Percentiles rank a stretch among this genome's conserved stretches.
Conservation (phyloP, 768 basidiomycete species). For the Leucogyrophana mollusca region DNA sequence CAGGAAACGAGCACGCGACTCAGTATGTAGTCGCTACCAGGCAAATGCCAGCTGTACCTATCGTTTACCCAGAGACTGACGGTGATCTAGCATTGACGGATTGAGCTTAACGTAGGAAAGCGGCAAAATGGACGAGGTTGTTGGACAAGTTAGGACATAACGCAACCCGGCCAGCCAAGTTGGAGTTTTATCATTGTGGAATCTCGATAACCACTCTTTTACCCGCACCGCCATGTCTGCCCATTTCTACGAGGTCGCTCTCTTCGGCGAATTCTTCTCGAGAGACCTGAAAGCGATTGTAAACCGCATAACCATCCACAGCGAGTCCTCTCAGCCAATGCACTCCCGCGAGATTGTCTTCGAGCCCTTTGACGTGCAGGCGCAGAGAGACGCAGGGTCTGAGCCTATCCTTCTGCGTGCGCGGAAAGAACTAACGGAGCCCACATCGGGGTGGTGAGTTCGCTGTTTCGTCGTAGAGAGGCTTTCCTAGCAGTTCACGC, state of each 20-base stretch:
- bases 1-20: no score
- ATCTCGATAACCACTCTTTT: no score
- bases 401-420: conserved; percentile 74
- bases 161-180: no score
- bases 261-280: conserved; percentile 80
- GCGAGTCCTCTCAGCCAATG: conserved; percentile 73
- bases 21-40: no score
- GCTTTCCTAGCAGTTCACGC: no score
- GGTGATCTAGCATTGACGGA: no score
- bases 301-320: conserved; percentile 79
- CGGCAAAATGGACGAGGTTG: no score
- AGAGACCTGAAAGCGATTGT: conserved; percentile 74
- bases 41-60: no score
- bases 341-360: conserved; percentile 80
- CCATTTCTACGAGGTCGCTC: conserved; percentile 76
- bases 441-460: conserved; percentile 25
- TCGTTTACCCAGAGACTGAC: no score
- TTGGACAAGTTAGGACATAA: no score
- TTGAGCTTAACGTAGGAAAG: no score
- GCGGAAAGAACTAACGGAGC: conserved; percentile 68
- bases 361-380: conserved; percentile 69
- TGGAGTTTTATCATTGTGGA: no score
- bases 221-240: conserved; percentile 10
- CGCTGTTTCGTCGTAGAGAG: neutral
- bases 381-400: conserved; percentile 52